phyloP scores from a whole-genome alignment of 2,329 filamentous ascomycete genomes.

The Trichoderma hamatum region DNA sequence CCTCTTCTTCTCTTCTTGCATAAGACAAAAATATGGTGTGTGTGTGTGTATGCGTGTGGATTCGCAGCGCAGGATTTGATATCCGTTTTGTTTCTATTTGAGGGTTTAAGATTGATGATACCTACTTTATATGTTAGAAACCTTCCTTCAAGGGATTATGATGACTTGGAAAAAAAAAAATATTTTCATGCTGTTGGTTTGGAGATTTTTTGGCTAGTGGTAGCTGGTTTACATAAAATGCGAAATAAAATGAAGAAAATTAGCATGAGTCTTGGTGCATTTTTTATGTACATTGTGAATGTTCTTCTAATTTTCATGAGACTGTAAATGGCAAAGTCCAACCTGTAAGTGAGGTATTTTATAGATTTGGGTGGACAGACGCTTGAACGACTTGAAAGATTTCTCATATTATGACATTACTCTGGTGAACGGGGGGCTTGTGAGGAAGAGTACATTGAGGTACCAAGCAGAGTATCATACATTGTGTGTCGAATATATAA shows the following conservation, averaged over 20 bases:
- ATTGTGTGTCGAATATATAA: not conserved
- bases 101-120: slow-evolving; percentile 16
- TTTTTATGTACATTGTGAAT: not conserved
- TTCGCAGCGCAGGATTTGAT: slow-evolving; percentile 7
- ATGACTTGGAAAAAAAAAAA: slow-evolving; percentile 1
- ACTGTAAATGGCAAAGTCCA: not conserved
- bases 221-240: slow-evolving; percentile 7
- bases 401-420: not conserved
- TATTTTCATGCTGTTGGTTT: not conserved
- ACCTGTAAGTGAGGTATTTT: not conserved
- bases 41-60: not conserved
- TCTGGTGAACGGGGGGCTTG: not conserved
- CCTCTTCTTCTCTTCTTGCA: not conserved
- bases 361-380: not conserved
- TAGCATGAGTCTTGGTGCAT: not conserved
- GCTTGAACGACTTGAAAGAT: not conserved
- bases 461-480: not conserved
- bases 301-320: not conserved
- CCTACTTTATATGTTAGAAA: slow-evolving; percentile 23
- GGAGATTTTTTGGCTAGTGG: not conserved
- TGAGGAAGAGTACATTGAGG: not conserved
- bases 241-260: slow-evolving; percentile 4
- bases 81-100: not conserved
- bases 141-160: slow-evolving; percentile 26
- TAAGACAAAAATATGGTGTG: slow-evolving; percentile 5